phyloP scores from a whole-genome alignment of 768 basidiomycete genomes.

The Strobilomyces dryophilus region DNA sequence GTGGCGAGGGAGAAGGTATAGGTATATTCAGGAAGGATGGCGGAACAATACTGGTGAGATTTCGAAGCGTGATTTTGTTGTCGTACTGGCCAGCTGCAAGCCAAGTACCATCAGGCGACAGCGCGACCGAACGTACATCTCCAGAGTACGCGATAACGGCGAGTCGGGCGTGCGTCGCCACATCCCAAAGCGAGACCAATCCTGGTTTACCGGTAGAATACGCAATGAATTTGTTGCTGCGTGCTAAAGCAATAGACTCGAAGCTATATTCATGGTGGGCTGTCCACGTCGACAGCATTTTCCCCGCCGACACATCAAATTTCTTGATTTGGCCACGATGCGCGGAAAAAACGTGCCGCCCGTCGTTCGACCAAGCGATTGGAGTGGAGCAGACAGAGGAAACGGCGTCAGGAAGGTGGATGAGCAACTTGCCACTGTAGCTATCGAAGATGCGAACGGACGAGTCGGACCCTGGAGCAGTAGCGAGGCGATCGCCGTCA shows the following conservation, averaged over 20 bases:
- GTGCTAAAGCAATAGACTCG: background rate
- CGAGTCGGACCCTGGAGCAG: background rate
- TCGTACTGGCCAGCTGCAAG: background rate
- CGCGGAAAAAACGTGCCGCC: background rate
- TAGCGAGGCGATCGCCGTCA: background rate
- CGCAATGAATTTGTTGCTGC: background rate
- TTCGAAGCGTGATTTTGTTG: background rate
- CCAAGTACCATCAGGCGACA: background rate
- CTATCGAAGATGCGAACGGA: background rate
- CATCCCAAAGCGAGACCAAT: background rate
- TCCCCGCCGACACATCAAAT: background rate
- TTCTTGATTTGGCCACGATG: background rate
- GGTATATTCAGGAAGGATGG: background rate
- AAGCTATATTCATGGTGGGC: background rate
- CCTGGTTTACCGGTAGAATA: background rate
- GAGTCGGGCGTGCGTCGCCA: background rate
- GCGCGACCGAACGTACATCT: background rate
- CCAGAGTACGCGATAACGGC: background rate
- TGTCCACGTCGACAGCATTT: background rate
- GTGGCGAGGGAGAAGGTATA: background rate
- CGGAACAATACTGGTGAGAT: background rate
- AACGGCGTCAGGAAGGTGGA: background rate
- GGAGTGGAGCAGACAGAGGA: background rate
- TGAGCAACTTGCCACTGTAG: background rate
- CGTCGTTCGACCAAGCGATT: background rate